Base-by-base conservation (phyloP, 768 basidiomycete species). In the Mycena venus region DNA sequence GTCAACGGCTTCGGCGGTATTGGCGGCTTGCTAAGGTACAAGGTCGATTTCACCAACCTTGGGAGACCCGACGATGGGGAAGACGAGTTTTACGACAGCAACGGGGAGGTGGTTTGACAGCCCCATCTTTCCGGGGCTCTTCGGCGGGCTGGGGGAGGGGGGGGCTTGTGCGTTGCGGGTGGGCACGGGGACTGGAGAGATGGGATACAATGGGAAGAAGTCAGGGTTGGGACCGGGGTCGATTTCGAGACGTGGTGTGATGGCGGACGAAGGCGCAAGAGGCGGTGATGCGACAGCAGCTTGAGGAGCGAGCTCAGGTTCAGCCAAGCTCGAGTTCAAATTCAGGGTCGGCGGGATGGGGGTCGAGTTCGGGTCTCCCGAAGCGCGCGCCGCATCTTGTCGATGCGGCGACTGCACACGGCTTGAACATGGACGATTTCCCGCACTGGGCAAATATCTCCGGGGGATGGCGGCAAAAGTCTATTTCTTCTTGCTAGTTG, bases 1-100 rank as follows among this genome's bases (percentile, higher is more conserved):
- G 96, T 98, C 79, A 98, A 97, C 83, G 98, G 98, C 49, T 99
- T 99, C 79, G 98, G 98, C 84, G 98, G 98, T 29, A 99, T 99
- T 78, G 98, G 98, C 32, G 98, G 97, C 34, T 88, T 99, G 73
- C 86, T 98, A 71, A 91, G 98, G 60, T 99, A 99, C 91, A 99
- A 99, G 87, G 96, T 99, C 79, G 98, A 98, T 86, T 95, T 99
- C 85, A 89, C 90, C 78, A 95, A 94, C 82, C 88, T 99, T 47
- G 88, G 90, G 25, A 86, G 88, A 55, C 75, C 91, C 27, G 95
- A 96, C 78, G 95, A 96, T 36, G 95, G 94, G 36, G 95, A 96
- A 79, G 95, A 96, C 84, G 95, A 95, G 86, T 96, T 95, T 84
- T 92, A 89, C 81, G 93, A 93, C 72, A 91, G 91, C 75, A 93